Conservation (phyloP, 345 rosid species). For the Ailanthus altissimus region DNA sequence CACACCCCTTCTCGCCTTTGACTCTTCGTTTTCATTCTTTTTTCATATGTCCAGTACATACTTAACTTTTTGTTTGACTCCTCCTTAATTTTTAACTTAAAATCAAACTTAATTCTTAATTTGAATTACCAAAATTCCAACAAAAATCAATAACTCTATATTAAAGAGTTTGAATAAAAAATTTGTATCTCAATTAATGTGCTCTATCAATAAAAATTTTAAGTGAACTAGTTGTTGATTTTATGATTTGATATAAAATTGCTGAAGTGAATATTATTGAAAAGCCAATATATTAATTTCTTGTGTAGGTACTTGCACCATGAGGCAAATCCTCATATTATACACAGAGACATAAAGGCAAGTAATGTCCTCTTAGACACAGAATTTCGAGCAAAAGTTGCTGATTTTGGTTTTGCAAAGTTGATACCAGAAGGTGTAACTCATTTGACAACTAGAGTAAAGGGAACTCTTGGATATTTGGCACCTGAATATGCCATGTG, state of each 20-base stretch:
- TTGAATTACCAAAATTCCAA: no score
- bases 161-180: no score
- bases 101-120: no score
- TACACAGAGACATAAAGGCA: slow-evolving; percentile 70
- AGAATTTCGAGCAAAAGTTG: slow-evolving; percentile 61
- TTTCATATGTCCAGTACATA: no score
- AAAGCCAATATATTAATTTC: neutral
- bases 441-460: slow-evolving; percentile 65
- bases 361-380: slow-evolving; percentile 61
- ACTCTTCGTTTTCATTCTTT: no score
- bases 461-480: slow-evolving; percentile 66
- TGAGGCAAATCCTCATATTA: slow-evolving; percentile 66
- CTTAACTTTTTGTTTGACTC: no score
- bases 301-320: slow-evolving; percentile 61
- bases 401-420: slow-evolving; percentile 76
- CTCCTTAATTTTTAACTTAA: no score
- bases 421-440: slow-evolving; percentile 62
- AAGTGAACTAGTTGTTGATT: no score
- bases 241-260: neutral
- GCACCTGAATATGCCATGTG: slow-evolving; percentile 90
- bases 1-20: no score
- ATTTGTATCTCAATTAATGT: no score
- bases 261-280: neutral
- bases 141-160: no score
- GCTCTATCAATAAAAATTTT: no score